Evolutionary conservation across 257 asterid species (phyloP).

Genomic region (Linaria vulgaris): DNA sequence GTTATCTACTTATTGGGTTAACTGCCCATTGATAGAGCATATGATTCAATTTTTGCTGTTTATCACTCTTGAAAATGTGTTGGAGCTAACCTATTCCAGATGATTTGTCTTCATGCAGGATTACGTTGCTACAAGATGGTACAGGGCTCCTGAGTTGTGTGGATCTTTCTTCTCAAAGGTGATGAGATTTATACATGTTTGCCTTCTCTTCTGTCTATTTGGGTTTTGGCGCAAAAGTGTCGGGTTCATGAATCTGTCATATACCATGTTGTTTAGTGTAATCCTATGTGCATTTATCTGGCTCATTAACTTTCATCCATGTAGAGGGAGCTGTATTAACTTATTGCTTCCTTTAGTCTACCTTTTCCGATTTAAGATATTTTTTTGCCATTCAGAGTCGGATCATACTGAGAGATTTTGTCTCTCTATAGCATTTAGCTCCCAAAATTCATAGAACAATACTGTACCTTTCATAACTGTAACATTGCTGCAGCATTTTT

Average conservation of each 20-base stretch:
- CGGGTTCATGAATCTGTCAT: constrained; percentile 6
- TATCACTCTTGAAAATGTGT: constrained; percentile 15
- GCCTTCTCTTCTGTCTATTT: constrained; percentile 19
- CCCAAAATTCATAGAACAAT: constrained; percentile 4
- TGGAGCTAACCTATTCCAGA: constrained; percentile 12
- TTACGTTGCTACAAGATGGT: constrained; percentile 99
- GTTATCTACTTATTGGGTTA: constrained; percentile 2
- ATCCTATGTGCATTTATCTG: constrained; percentile 1
- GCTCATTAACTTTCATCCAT: constrained; percentile 11
- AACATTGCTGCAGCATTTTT: neutral
- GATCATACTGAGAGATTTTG: constrained; percentile 10
- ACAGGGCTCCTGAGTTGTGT: constrained; percentile 97
- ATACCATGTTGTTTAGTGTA: constrained; percentile 15
- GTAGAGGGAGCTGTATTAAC: neutral
- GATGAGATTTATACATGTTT: constrained; percentile 21
- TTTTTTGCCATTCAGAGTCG: neutral
- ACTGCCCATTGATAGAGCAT: constrained; percentile 3
- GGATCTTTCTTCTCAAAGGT: constrained; percentile 98
- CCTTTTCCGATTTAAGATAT: neutral
- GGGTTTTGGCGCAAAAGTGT: neutral
- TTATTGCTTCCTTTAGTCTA: neutral
- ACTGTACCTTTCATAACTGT: neutral
- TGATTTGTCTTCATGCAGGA: constrained; percentile 55
- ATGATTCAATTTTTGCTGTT: neutral
- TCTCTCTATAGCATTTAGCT: neutral